Evolutionary conservation across 192 early-diverging fungal species (phyloP).

Genomic region (Podila epicladia): DNA sequence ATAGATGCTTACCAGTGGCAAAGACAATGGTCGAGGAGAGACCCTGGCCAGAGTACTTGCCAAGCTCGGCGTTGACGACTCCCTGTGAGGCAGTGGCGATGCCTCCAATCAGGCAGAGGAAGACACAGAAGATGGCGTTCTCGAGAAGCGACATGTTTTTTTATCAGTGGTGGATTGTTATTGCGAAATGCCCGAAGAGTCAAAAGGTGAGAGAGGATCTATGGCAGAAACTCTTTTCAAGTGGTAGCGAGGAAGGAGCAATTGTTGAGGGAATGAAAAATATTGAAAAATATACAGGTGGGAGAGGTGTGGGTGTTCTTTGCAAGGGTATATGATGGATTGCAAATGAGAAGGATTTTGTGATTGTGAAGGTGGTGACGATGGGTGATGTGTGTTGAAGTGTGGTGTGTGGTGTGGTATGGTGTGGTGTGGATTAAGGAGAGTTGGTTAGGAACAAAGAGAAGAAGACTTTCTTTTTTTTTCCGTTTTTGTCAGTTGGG

Average conservation of each 20-base stretch:
- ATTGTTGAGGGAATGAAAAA: no score
- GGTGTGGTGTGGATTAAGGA: background rate
- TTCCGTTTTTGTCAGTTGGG: background rate
- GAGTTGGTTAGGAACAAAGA: background rate
- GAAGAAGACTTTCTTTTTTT: background rate
- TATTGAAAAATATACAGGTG: no score
- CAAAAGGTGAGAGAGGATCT: background rate
- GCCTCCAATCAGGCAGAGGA: constrained; percentile 42
- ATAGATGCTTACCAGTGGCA: constrained; percentile 5
- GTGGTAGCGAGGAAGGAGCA: no score
- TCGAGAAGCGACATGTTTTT: constrained; percentile 38
- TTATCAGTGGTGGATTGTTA: constrained; percentile 25
- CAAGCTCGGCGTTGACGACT: constrained; percentile 35
- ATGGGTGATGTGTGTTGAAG: background rate
- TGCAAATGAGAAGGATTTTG: constrained; percentile 20
- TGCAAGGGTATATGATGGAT: constrained; percentile 7
- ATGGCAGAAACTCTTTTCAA: no score
- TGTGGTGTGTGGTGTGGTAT: background rate
- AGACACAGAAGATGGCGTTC: constrained; percentile 39
- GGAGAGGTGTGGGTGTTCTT: no score
- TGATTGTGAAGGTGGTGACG: constrained; percentile 12
- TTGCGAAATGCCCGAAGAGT: constrained; percentile 3
- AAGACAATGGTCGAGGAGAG: constrained; percentile 42
- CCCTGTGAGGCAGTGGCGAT: constrained; percentile 47
- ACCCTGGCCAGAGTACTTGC: constrained; percentile 38